A percentile compares a stretch with the other conserved stretches of the same genome.
Conservation (phyloP, 352 stramenopile genomes). For the Plasmopara viticola region DNA sequence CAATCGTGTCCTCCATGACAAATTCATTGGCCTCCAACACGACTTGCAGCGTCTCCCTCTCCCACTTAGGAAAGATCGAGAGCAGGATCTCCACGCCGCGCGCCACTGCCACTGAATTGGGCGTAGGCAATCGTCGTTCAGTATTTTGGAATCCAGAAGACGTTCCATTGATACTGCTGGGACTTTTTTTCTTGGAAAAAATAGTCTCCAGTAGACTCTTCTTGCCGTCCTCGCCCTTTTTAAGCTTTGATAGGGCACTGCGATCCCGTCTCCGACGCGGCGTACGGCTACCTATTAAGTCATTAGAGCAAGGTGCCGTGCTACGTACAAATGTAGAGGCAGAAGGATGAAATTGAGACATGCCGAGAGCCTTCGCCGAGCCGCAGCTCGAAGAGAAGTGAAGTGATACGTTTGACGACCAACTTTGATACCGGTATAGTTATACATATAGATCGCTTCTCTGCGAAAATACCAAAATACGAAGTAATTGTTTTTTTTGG, state of each 20-base stretch:
- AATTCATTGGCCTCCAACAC: slow-evolving; percentile 71
- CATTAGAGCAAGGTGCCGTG: slow-evolving; percentile 4
- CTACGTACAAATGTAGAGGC: slow-evolving; percentile 14
- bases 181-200: slow-evolving; percentile 48
- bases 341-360: slow-evolving; percentile 24
- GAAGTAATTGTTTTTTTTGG: too few relatives aligned
- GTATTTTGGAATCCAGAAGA: neutral
- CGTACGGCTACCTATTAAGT: slow-evolving; percentile 9
- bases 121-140: slow-evolving; percentile 11
- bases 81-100: slow-evolving; percentile 65
- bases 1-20: slow-evolving; percentile 79
- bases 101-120: slow-evolving; percentile 40
- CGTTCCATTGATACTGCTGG: slow-evolving; percentile 2
- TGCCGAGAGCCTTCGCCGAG: neutral
- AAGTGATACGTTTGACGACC: too few relatives aligned
- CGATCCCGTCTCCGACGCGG: slow-evolving; percentile 14
- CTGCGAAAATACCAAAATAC: too few relatives aligned
- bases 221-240: slow-evolving; percentile 25
- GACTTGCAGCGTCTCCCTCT: slow-evolving; percentile 51
- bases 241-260: slow-evolving; percentile 21
- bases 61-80: slow-evolving; percentile 82
- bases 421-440: too few relatives aligned
- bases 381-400: too few relatives aligned
- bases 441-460: too few relatives aligned
- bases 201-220: slow-evolving; percentile 42